Evolutionary conservation across 106 monocot species (phyloP).

Genomic region (Amphibolis antarctica): DNA sequence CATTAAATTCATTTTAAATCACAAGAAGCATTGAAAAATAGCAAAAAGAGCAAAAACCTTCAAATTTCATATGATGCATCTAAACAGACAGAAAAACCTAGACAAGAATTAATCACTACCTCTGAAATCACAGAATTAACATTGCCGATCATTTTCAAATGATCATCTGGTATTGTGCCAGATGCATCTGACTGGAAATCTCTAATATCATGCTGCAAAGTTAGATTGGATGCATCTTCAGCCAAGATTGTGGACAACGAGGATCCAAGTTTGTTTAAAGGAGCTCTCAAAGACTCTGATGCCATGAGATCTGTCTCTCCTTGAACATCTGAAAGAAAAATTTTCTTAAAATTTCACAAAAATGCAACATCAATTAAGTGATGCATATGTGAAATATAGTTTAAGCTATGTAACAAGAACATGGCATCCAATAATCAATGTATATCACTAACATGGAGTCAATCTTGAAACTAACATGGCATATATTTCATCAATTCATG

Average conservation of each 20-base stretch:
- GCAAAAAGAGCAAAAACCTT: neutral
- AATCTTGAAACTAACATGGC: too few relatives aligned
- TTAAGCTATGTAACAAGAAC: too few relatives aligned
- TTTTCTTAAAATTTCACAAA: too few relatives aligned
- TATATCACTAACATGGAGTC: too few relatives aligned
- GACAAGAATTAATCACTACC: neutral
- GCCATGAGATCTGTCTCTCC: neutral
- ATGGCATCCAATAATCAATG: too few relatives aligned
- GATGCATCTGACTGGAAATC: neutral
- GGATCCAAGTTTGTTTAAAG: neutral
- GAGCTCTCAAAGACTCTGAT: neutral
- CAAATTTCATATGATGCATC: neutral
- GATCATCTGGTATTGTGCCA: conserved; percentile 6
- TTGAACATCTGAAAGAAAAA: neutral
- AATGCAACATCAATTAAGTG: too few relatives aligned
- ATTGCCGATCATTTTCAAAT: conserved; percentile 7
- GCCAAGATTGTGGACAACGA: neutral
- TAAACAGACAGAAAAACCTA: neutral
- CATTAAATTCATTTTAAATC: too few relatives aligned
- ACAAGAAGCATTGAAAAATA: neutral
- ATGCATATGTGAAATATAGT: too few relatives aligned
- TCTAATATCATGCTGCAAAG: neutral
- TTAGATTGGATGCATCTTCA: neutral
- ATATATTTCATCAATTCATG: too few relatives aligned
- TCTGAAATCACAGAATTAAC: conserved; percentile 10